Base-by-base conservation (phyloP, 2,329 filamentous ascomycete species). In the Pseudocercospora vitis region DNA sequence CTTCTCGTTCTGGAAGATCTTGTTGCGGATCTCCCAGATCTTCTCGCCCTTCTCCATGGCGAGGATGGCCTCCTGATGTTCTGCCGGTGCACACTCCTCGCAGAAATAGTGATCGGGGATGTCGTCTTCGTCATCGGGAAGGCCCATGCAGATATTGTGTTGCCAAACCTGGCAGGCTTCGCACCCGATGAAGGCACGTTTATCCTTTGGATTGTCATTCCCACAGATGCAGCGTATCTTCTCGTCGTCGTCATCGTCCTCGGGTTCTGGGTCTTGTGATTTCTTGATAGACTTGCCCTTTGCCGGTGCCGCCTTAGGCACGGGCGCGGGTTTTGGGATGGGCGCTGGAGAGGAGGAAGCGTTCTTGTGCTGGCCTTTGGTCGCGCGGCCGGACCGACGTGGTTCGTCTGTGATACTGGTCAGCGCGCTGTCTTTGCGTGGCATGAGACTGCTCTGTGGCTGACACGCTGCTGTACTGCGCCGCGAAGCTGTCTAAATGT, bases 311-410 rank as follows among this genome's bases (percentile, higher is more conserved):
- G 53, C 53, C 57, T 72, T 66, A 29, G 46, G 63, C 66, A 79
- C 81, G 53, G 73, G 67, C 52, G 73, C 75, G 39, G 69, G 55
- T 48, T 61, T 62, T 29, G 62, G 52, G 26, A 61, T 63, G 4
- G 70, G 68, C 26, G 69, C 66, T 8, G 76, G 70, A 12, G 74
- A 71, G 63, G 88, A 81, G 52, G 87, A 80, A 68, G 96, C 86
- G 61, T 88, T 87, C 73, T 96, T 96, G 73, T 97, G 91, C 67
- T 96, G 91, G 70, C 94, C 94, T 71, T 99, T 99, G 60, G 94
- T 99, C 66, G 92, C 91, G 67, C 94, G 88, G 61, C 94, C 91
- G 37, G 94, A 99, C 70, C 94, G 89, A 71, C 94, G 87, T 55
- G 91, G 89, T 81, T 96, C 92, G 62, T 87, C 84, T 87, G 71